Conservation (phyloP, 176 grass and related monocot genomes). For the Tillandsia fasciculata region DNA sequence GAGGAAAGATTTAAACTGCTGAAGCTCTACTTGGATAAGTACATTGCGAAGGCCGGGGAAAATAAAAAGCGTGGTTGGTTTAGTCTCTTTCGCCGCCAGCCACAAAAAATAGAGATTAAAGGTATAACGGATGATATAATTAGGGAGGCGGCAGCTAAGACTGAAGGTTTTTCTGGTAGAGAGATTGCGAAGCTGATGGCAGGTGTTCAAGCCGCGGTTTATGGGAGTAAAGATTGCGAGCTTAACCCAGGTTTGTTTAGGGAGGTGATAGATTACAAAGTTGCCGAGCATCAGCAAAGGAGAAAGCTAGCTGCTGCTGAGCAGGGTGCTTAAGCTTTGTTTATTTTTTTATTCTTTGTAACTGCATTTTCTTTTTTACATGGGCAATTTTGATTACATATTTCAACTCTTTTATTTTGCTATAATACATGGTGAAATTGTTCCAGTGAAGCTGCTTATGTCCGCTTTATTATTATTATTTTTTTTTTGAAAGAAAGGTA, state of each 20-base stretch:
- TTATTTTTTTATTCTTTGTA: background rate
- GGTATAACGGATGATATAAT: conserved; percentile 70
- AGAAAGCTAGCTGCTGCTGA: conserved; percentile 54
- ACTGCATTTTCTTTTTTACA: background rate
- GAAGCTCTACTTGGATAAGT: conserved; percentile 87
- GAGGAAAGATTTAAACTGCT: conserved; percentile 77
- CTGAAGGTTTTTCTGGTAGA: conserved; percentile 89
- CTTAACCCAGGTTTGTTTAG: conserved; percentile 68
- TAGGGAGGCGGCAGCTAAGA: conserved; percentile 70
- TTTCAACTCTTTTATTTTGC: no score
- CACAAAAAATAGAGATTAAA: conserved; percentile 75
- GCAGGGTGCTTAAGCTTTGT: conserved; percentile 22
- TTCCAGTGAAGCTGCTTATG: no score
- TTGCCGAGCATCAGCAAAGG: conserved; percentile 89
- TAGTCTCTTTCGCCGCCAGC: conserved; percentile 46
- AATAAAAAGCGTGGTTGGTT: conserved; percentile 42
- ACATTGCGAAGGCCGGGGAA: conserved; percentile 60
- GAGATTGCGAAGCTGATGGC: conserved; percentile 92
- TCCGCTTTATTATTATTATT: no score
- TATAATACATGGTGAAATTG: no score
- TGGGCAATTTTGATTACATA: background rate
- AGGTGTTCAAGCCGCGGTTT: conserved; percentile 69
- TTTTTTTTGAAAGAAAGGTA: no score
- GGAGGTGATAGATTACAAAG: conserved; percentile 93
- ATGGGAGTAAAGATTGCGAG: conserved; percentile 81